Evolutionary conservation across 2,329 filamentous ascomycete species (phyloP), one percentile per base, ranked within the genome.

Genomic region (Emergomyces orientalis): DNA sequence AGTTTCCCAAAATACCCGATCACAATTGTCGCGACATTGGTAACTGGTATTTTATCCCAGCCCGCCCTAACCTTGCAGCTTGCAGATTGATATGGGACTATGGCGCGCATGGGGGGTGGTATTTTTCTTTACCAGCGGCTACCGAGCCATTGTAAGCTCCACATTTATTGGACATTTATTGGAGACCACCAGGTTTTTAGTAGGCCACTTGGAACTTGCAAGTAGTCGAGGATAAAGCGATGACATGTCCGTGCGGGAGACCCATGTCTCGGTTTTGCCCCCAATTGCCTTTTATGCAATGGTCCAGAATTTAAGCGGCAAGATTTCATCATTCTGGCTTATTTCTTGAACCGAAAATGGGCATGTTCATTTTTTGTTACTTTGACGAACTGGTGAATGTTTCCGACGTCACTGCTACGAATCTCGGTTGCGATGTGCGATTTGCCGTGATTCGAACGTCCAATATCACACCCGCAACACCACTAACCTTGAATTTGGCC

Each of bases 241-340:
- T 58, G 55, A 32, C 55, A 43, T n/a, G 55, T 43, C 56, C 25
- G 56, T 59, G 56, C 56, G 27, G 14, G 19, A 59, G n/a, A 11
- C 56, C 34, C 25, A 41, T 25, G 34, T 43, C 34, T 43, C 30
- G 37, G 11, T 8, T 25, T 41, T 3, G 32, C 7, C n/a, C n/a
- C n/a, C n/a, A n/a, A n/a, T 56, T 56, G 34, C n/a, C 54, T 37
- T 37, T 37, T 37, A 37, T 37, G 34, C 34, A 37, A 39, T 39
- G 34, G 34, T n/a, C 19, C 9, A n/a, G 32, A 25, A 22, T 56
- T 34, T n/a, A 56, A 32, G 32, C 32, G 34, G 34, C 56, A 43
- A 37, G 13, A 32, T 58, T 58, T 27, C 17, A 45, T 17, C 4
- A 39, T 43, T 45, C 56, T 19, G 34, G 19, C 25, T 32, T 14